phyloP scores from a whole-genome alignment of 192 early-diverging fungal species.

The Entomortierella lignicola region DNA sequence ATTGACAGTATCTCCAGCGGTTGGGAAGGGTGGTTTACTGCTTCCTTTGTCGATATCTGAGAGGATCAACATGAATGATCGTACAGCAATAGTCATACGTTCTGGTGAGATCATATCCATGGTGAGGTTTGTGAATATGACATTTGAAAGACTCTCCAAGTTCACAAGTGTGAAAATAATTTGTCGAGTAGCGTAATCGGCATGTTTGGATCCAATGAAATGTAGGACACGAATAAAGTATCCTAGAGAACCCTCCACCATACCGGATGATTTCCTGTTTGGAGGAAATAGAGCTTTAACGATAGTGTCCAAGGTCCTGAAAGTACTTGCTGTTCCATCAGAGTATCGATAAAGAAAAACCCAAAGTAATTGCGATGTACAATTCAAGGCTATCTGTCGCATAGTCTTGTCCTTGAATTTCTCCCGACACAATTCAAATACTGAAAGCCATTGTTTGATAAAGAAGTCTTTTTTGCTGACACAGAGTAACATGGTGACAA shows the following conservation, averaged over 20 bases:
- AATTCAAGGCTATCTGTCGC: conserved; percentile 80
- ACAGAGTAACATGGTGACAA: conserved; percentile 90
- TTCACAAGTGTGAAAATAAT: conserved; percentile 75
- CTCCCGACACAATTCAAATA: conserved; percentile 76
- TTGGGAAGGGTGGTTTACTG: conserved; percentile 59
- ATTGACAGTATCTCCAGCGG: conserved; percentile 53
- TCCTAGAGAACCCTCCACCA: conserved; percentile 73
- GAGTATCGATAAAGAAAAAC: conserved; percentile 92
- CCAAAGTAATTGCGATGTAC: conserved; percentile 88
- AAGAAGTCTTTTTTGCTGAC: conserved; percentile 93
- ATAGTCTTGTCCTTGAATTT: conserved; percentile 80
- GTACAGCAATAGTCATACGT: conserved; percentile 78
- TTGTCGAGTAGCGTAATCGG: conserved; percentile 76
- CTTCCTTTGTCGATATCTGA: conserved; percentile 72
- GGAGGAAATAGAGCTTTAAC: conserved; percentile 75
- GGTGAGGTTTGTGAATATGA: conserved; percentile 50
- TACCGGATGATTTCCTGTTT: conserved; percentile 62
- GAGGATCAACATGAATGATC: conserved; percentile 80
- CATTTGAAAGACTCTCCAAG: conserved; percentile 60
- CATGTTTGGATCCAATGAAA: conserved; percentile 67
- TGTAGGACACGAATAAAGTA: conserved; percentile 79
- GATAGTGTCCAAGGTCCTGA: conserved; percentile 67
- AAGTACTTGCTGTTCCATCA: conserved; percentile 67
- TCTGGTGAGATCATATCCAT: conserved; percentile 72
- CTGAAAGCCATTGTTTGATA: conserved; percentile 76